These are phyloP conservation scores for Styphnolobium japonicum DNA, from an alignment of 306 rosid species.

Conservation along the genomic window DNA sequence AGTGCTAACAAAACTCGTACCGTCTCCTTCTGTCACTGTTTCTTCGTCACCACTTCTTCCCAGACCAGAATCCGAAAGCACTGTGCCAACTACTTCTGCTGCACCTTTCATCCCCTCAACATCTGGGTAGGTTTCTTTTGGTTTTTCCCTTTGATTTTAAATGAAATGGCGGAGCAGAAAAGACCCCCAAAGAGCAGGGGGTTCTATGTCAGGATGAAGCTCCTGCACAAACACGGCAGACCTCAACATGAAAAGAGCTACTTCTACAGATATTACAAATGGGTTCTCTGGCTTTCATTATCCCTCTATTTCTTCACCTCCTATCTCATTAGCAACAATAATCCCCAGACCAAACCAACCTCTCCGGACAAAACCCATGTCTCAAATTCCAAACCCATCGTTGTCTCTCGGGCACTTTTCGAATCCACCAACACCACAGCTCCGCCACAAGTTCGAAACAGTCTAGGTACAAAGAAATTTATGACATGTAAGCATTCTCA, in stretches of 20 bases:
- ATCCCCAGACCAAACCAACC: background rate
- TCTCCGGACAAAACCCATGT: slow-evolving; percentile 34
- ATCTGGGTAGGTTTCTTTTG: background rate
- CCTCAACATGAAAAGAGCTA: slow-evolving; percentile 51
- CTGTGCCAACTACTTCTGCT: slow-evolving; percentile 38
- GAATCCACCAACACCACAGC: slow-evolving; percentile 36
- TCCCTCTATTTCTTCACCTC: slow-evolving; percentile 75
- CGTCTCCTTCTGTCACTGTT: slow-evolving; percentile 37
- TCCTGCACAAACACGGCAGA: slow-evolving; percentile 61
- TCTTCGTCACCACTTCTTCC: slow-evolving; percentile 65
- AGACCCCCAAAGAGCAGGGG: slow-evolving; percentile 48
- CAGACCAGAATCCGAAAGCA: slow-evolving; percentile 68
- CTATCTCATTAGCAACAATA: slow-evolving; percentile 53
- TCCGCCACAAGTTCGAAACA: background rate
- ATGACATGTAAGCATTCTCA: background rate
- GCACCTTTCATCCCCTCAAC: background rate
- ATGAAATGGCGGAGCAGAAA: slow-evolving; percentile 55
- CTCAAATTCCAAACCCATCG: slow-evolving; percentile 18
- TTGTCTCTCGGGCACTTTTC: slow-evolving; percentile 49
- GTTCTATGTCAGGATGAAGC: slow-evolving; percentile 81
- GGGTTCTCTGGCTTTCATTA: slow-evolving; percentile 79
- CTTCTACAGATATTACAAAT: slow-evolving; percentile 63
- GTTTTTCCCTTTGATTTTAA: slow-evolving; percentile 26
- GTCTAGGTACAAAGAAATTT: slow-evolving; percentile 31
- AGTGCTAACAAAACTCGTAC: slow-evolving; percentile 43